These are phyloP conservation scores for Fusarium nisikadoi DNA, from an alignment of 2,329 filamentous ascomycete genomes.

Conservation along the genomic window DNA sequence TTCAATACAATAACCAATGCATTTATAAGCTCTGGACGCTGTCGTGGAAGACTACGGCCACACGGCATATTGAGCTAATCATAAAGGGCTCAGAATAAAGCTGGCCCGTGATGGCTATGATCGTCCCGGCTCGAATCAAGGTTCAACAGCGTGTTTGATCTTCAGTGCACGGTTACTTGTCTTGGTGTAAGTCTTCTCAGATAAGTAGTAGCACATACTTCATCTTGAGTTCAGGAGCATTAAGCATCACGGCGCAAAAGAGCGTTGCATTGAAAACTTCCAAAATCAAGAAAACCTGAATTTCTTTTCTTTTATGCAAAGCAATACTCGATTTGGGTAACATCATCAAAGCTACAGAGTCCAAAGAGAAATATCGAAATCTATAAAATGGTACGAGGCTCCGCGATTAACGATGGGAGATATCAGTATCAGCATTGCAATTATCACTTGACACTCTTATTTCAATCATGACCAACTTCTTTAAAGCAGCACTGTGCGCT, in stretches of 20 bases:
- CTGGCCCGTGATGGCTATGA: not conserved
- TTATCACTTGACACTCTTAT: not conserved
- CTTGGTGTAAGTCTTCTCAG: not conserved
- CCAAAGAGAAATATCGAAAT: not conserved
- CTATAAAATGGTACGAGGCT: not conserved
- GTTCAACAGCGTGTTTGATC: not conserved
- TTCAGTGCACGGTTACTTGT: not conserved
- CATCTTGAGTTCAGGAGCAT: not conserved
- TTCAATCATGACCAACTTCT: not conserved
- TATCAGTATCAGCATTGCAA: not conserved
- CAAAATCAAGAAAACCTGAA: not conserved
- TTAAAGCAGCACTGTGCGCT: not conserved
- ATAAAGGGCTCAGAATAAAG: not conserved
- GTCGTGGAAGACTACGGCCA: not conserved
- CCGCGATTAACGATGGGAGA: not conserved
- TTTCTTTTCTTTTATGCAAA: not conserved
- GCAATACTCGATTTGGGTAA: not conserved
- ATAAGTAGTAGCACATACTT: not conserved
- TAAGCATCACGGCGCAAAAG: not conserved
- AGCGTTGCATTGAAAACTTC: not conserved
- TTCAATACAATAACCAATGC: too few relatives aligned
- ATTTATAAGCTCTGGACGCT: not conserved
- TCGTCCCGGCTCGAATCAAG: not conserved
- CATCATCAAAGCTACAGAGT: not conserved
- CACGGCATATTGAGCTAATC: not conserved